Evolutionary conservation across 352 stramenopile species (phyloP).

Genomic region (Lagenidium sp.): DNA sequence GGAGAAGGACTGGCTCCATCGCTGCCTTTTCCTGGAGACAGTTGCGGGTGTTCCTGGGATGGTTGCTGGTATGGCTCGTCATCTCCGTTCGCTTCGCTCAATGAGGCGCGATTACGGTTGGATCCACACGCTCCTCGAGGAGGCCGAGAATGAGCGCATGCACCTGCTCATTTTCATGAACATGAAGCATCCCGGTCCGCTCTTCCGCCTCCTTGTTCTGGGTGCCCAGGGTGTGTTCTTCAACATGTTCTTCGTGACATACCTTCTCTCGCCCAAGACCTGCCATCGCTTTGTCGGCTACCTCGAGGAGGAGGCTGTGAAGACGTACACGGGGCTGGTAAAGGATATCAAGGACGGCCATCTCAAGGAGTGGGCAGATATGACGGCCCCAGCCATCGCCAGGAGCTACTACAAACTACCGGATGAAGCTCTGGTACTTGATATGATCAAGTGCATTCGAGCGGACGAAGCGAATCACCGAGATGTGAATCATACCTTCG

Average conservation of each 20-base stretch:
- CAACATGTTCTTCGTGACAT: constrained; percentile 74
- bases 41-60: constrained; percentile 60
- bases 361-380: constrained; percentile 60
- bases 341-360: constrained; percentile 83
- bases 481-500: constrained; percentile 69
- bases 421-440: constrained; percentile 48
- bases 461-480: constrained; percentile 73
- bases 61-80: constrained; percentile 41
- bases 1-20: constrained; percentile 49
- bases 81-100: constrained; percentile 66
- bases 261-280: constrained; percentile 80
- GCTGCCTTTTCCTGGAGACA: constrained; percentile 73
- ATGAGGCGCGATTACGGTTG: constrained; percentile 79
- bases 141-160: constrained; percentile 86
- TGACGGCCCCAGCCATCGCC: constrained; percentile 62
- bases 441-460: constrained; percentile 63
- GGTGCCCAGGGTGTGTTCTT: constrained; percentile 75
- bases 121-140: constrained; percentile 81
- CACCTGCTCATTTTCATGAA: constrained; percentile 88
- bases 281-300: constrained; percentile 85
- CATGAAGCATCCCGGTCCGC: constrained; percentile 72
- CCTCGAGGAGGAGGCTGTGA: constrained; percentile 88
- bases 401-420: constrained; percentile 85
- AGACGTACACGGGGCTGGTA: constrained; percentile 90
- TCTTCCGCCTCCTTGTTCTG: constrained; percentile 73